Percentiles rank a stretch among this genome's conserved stretches.
Evolutionary conservation across 1,284 basidiomycete genomes (phyloP).

Genomic region (Sporisorium reilianum): DNA sequence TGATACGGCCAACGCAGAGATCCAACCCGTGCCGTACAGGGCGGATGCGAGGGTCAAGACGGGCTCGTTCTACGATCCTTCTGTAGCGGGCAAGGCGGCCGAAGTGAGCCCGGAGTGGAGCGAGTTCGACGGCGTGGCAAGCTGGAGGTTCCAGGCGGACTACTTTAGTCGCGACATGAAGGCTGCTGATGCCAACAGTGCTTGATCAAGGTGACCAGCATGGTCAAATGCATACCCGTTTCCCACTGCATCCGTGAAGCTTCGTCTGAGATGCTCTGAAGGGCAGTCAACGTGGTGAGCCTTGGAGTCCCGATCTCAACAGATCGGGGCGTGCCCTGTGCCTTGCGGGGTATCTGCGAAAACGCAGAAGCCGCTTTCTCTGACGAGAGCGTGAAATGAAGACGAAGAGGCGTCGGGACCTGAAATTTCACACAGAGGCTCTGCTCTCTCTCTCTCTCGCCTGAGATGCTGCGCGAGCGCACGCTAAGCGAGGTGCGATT

Average conservation of each 20-base stretch:
- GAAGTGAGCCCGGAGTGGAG: slow-evolving; percentile 33
- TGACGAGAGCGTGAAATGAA: slow-evolving; percentile 10
- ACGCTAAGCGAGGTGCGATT: slow-evolving; percentile 16
- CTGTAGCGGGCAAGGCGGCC: slow-evolving; percentile 11
- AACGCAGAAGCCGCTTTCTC: not conserved
- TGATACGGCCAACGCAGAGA: slow-evolving; percentile 21
- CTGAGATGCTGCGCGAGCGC: too few relatives aligned
- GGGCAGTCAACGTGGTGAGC: too few relatives aligned
- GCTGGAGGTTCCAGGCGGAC: slow-evolving; percentile 43
- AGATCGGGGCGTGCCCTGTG: not conserved
- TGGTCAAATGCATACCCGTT: not conserved
- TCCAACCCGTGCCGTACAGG: slow-evolving; percentile 37
- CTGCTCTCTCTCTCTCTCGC: too few relatives aligned
- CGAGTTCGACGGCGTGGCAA: slow-evolving; percentile 33
- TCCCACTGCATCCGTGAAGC: too few relatives aligned
- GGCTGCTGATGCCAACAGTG: slow-evolving; percentile 24
- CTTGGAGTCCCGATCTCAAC: not conserved
- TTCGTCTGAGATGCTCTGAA: not conserved
- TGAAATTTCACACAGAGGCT: slow-evolving; percentile 5
- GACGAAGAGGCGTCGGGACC: slow-evolving; percentile 2
- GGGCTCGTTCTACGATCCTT: slow-evolving; percentile 40
- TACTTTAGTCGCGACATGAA: slow-evolving; percentile 38
- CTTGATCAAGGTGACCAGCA: not conserved
- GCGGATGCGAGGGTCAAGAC: slow-evolving; percentile 24
- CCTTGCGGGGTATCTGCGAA: too few relatives aligned